Conservation (phyloP, 345 rosid species). For the Clausena lansium region DNA sequence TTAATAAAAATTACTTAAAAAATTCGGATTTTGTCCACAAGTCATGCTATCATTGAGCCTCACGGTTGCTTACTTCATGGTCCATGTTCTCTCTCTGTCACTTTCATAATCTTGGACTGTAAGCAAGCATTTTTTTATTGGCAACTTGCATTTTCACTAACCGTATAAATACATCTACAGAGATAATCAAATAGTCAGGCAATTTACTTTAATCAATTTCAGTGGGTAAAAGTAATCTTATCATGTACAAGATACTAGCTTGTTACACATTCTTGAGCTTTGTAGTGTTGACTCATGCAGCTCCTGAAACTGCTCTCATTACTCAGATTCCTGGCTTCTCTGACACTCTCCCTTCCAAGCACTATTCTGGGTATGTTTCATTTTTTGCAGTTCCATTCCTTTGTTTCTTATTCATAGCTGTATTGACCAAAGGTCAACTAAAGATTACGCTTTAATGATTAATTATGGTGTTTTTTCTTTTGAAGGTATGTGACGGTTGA, state of each 20-base stretch:
- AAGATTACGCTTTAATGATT: background rate
- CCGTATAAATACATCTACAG: background rate
- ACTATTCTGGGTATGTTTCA: slow-evolving; percentile 68
- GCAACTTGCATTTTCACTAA: background rate
- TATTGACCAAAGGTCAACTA: background rate
- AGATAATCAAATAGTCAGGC: background rate
- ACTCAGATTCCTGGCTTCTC: slow-evolving; percentile 67
- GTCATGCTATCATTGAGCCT: background rate
- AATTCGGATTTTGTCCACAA: background rate
- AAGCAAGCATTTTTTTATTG: slow-evolving; percentile 3
- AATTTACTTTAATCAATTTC: background rate
- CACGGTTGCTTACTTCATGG: background rate
- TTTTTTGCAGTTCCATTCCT: background rate
- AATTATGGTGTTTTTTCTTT: background rate
- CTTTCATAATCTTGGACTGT: background rate
- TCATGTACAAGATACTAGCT: slow-evolving; percentile 6
- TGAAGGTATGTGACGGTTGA: slow-evolving; percentile 70
- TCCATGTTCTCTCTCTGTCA: background rate
- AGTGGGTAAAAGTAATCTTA: slow-evolving; percentile 28
- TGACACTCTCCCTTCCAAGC: slow-evolving; percentile 69
- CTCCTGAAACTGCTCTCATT: slow-evolving; percentile 55
- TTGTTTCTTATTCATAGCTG: background rate
- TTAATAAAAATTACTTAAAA: too few species aligned
- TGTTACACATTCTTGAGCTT: slow-evolving; percentile 23
- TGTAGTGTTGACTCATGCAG: slow-evolving; percentile 30